A percentile compares a stretch with the other conserved stretches of the same genome.
Conservation (phyloP, 441 rosid genomes). For the Populus tomentosa region DNA sequence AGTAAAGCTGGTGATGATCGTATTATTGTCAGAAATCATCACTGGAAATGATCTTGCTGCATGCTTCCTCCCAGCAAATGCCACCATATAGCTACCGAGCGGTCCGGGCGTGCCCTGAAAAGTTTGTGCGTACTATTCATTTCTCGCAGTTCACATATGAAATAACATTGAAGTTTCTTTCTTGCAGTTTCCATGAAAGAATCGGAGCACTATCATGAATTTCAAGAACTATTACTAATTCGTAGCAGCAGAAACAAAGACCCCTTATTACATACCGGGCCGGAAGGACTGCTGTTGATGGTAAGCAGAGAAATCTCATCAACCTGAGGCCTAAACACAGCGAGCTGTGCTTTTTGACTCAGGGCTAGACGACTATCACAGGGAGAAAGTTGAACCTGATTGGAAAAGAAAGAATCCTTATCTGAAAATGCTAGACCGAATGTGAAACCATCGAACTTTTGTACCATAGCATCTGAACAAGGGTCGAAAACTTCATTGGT, state of each 20-base stretch:
- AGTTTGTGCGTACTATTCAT: neutral
- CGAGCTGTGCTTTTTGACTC: constrained; percentile 45
- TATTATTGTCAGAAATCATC: constrained; percentile 48
- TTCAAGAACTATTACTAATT: neutral
- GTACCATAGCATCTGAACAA: constrained; percentile 57
- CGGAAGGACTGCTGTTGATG: constrained; percentile 40
- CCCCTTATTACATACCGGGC: constrained; percentile 40
- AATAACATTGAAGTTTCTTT: neutral
- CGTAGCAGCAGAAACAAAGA: neutral
- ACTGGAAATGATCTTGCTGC: constrained; percentile 84
- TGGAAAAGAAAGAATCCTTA: constrained; percentile 56
- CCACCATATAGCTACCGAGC: constrained; percentile 63
- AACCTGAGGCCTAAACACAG: constrained; percentile 71
- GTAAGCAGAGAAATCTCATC: constrained; percentile 86
- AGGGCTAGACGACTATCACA: constrained; percentile 74
- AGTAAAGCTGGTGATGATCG: constrained; percentile 72
- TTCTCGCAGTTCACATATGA: neutral
- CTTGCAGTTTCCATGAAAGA: neutral
- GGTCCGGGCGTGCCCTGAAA: constrained; percentile 38
- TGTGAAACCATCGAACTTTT: constrained; percentile 77
- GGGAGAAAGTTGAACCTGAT: constrained; percentile 75
- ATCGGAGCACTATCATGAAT: neutral
- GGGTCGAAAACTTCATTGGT: constrained; percentile 56
- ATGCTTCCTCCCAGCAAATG: constrained; percentile 77
- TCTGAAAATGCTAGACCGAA: constrained; percentile 67